Conservation (phyloP, 495 filamentous ascomycete genomes). For the Penicillium coprophilum region DNA sequence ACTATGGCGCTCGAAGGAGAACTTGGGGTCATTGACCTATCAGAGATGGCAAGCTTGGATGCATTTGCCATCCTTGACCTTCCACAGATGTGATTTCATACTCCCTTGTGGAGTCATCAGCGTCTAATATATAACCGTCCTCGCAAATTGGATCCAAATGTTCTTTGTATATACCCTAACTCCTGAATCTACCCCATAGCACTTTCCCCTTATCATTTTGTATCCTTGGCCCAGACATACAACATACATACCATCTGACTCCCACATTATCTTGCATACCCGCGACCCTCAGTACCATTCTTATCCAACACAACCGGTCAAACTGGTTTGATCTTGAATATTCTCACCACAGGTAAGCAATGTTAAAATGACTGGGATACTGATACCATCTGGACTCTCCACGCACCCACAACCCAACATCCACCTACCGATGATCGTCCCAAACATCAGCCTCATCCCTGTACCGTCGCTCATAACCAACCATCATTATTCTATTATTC, state of each 20-base stretch:
- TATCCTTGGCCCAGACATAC: background rate
- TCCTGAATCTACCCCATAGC: constrained; percentile 18
- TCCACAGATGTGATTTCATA: constrained; percentile 21
- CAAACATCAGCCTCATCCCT: background rate
- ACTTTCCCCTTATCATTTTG: background rate
- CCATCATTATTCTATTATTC: background rate
- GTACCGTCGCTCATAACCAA: background rate
- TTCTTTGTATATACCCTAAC: constrained; percentile 17
- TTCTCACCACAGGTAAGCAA: constrained; percentile 5
- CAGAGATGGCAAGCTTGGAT: constrained; percentile 5
- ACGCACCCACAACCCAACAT: background rate
- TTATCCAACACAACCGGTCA: background rate
- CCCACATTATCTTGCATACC: background rate
- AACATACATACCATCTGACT: background rate
- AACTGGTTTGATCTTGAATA: background rate
- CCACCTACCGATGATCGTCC: background rate
- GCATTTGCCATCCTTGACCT: constrained; percentile 20
- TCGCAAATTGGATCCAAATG: constrained; percentile 3
- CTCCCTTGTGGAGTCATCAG: constrained; percentile 6
- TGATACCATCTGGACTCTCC: background rate
- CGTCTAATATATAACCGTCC: constrained; percentile 21
- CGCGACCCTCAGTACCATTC: background rate
- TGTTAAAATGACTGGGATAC: background rate
- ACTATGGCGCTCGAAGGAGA: constrained; percentile 15
- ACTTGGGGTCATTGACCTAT: constrained; percentile 15